Evolutionary conservation across 192 early-diverging fungal species (phyloP), one percentile per base, ranked within the genome.

Genomic region (Coemansia sp.): DNA sequence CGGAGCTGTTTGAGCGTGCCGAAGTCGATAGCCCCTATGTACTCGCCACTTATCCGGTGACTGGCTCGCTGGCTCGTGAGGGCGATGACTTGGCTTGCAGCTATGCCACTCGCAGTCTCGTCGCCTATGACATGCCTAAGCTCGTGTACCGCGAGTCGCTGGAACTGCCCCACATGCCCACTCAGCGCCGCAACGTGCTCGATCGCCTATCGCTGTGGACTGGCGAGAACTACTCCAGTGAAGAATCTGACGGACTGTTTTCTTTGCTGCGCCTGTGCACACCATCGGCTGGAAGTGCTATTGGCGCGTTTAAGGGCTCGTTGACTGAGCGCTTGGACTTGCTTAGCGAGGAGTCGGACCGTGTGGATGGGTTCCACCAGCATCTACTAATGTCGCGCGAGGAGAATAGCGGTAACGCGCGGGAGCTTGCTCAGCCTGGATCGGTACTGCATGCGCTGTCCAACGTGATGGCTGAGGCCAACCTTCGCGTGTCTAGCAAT

Each of bases 1-100:
- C 93, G 1, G 93, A 94, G 73, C 72, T 94, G 40, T 93, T 94
- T 85, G 93, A 93, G 74, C 88, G 94, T 38, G 92, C 91, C 3
- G 90, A 92, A 65, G 91, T 94, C n/a, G 76, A 86, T 7, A 83
- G 89, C 1, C 94, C 94, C 2, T 86, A 89, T 64, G 77, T 88
- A 7, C 77, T 87, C 8, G 88, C 88, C 62, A 61, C 69, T 5
- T 91, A 88, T 40, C 86, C 86, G 34, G 69, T 74, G 7, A 90
- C 89, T 3, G 84, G 82, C 0, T 88, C 89, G 17, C 72, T 91
- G 29, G 74, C 84, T 24, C 86, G 89, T 10, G 91, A 90, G 64
- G 77, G 78, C 15, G 86, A 89, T n/a, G 61, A 79, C 15, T 41
- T 89, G 4, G 82, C 82, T 61, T 86, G 84, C 42, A 74, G 85